phyloP scores from a whole-genome alignment of 1,284 basidiomycete species.

The Ustilago vetiveriae region DNA sequence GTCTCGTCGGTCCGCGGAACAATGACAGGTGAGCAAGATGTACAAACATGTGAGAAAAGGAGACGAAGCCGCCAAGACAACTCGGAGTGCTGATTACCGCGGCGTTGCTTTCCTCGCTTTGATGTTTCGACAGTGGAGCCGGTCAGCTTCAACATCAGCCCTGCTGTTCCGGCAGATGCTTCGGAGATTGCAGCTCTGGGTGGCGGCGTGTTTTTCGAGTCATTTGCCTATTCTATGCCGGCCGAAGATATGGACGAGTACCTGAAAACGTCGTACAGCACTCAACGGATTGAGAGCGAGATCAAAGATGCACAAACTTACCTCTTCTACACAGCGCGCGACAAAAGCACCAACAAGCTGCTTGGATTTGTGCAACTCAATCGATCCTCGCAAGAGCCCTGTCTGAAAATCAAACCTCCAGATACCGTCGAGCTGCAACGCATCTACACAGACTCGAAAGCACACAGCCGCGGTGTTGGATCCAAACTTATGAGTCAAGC shows the following conservation, averaged over 20 bases:
- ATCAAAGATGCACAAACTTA: conserved; percentile 15
- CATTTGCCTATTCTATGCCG: conserved; percentile 34
- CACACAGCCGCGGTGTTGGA: conserved; percentile 34
- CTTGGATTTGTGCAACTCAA: conserved; percentile 33
- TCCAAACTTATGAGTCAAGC: conserved; percentile 15
- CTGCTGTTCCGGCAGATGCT: conserved; percentile 14
- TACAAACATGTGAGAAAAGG: too few species aligned
- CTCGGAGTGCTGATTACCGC: too few species aligned
- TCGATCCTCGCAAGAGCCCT: conserved; percentile 23
- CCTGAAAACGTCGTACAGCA: conserved; percentile 27
- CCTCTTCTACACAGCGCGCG: conserved; percentile 24
- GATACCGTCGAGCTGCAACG: conserved; percentile 36
- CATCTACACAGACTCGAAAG: conserved; percentile 35
- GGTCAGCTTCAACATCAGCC: conserved; percentile 10
- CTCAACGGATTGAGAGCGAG: conserved; percentile 13
- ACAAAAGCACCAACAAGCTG: conserved; percentile 9
- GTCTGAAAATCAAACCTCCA: conserved; percentile 24
- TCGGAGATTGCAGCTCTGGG: conserved; percentile 30
- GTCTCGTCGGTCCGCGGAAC: too few species aligned
- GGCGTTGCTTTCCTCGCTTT: too few species aligned
- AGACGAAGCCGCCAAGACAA: too few species aligned
- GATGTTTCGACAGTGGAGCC: conserved; percentile 4
- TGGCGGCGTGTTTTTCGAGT: conserved; percentile 22
- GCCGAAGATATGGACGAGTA: conserved; percentile 34
- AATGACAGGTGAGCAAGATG: too few species aligned